Evolutionary conservation across 495 filamentous ascomycete species (phyloP).

Genomic region (Talaromyces adpressus): DNA sequence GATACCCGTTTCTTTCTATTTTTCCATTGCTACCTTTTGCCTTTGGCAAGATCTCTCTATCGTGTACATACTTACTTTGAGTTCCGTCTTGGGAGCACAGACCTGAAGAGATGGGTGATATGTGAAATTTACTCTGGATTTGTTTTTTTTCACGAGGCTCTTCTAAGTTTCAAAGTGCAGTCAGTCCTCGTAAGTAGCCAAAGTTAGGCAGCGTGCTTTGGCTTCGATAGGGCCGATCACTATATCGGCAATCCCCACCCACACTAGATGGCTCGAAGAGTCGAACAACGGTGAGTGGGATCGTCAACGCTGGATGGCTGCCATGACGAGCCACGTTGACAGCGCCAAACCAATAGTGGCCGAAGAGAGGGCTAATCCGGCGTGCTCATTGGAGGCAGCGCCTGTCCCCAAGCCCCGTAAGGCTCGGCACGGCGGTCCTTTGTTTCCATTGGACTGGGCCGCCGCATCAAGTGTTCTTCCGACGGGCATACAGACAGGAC

Average conservation of each 20-base stretch:
- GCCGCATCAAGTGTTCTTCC: neutral
- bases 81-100: neutral
- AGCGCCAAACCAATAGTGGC: neutral
- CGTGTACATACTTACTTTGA: neutral
- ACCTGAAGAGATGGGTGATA: neutral
- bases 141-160: neutral
- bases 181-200: neutral
- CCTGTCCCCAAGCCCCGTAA: conserved; percentile 6
- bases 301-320: neutral
- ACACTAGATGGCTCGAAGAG: neutral
- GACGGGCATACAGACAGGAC: neutral
- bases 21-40: neutral
- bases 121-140: neutral
- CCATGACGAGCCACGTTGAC: conserved; percentile 1
- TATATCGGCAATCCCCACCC: neutral
- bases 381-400: conserved; percentile 1
- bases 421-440: neutral
- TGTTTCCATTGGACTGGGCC: neutral
- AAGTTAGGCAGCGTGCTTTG: neutral
- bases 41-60: neutral
- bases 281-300: neutral
- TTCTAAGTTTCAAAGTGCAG: neutral
- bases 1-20: conserved; percentile 8
- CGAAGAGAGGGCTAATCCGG: neutral
- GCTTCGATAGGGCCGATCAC: neutral